Conservation (phyloP, 2,329 filamentous ascomycete genomes). For the Reticulascus tulasneorum region DNA sequence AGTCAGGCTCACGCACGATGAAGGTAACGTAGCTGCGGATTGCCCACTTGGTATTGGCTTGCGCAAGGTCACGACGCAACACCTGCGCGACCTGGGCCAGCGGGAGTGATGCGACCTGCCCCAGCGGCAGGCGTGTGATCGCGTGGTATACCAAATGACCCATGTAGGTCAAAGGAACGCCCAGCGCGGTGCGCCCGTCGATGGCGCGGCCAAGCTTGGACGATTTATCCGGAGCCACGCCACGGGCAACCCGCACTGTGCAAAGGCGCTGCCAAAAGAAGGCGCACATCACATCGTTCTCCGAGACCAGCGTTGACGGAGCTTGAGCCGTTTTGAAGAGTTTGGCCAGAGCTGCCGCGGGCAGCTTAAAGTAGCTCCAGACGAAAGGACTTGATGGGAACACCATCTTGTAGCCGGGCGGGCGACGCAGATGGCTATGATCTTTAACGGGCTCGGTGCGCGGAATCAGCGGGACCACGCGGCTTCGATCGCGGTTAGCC, state of each 20-base stretch:
- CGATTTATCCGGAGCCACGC: constrained; percentile 11
- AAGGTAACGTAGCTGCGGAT: constrained; percentile 26
- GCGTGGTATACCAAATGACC: constrained; percentile 22
- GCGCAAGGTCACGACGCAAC: constrained; percentile 19
- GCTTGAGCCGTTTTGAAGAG: too few species aligned
- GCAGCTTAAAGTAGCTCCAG: too few species aligned
- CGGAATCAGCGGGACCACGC: not conserved
- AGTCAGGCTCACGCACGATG: constrained; percentile 21
- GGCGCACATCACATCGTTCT: constrained; percentile 27
- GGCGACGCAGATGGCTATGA: not conserved
- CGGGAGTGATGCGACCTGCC: constrained; percentile 17
- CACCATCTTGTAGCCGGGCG: too few species aligned
- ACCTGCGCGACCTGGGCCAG: constrained; percentile 16
- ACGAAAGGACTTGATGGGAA: too few species aligned
- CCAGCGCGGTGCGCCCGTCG: constrained; percentile 20
- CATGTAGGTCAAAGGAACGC: constrained; percentile 22
- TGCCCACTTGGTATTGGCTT: constrained; percentile 18
- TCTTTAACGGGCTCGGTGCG: not conserved
- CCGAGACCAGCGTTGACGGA: constrained; percentile 21
- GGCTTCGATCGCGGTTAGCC: not conserved
- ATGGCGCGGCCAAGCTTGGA: constrained; percentile 23
- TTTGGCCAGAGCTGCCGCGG: not conserved
- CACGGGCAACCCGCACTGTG: constrained; percentile 16
- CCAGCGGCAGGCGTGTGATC: constrained; percentile 14
- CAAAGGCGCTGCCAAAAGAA: constrained; percentile 28